Conservation (phyloP, 1,284 basidiomycete species). For the Coniferiporia sulphurascens region DNA sequence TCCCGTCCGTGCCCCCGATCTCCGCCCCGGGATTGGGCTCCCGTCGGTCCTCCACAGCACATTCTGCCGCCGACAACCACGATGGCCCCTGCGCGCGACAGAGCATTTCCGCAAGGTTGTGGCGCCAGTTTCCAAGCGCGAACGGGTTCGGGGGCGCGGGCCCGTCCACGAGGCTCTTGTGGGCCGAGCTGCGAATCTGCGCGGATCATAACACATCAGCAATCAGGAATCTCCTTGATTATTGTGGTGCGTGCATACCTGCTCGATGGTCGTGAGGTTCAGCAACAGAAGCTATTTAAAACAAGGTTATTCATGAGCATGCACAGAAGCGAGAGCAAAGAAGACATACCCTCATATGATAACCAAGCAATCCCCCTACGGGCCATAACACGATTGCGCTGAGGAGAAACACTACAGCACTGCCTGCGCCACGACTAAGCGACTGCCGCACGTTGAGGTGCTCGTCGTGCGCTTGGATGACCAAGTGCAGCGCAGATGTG, state of each 20-base stretch:
- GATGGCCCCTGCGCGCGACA: conserved; percentile 69
- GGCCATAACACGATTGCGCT: conserved; percentile 75
- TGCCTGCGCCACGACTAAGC: conserved; percentile 39
- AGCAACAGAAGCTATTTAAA: conserved; percentile 61
- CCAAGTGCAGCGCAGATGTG: conserved; percentile 80
- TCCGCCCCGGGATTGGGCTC: conserved; percentile 55
- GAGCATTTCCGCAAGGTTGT: conserved; percentile 62
- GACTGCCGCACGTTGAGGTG: conserved; percentile 8
- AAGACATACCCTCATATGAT: conserved; percentile 74
- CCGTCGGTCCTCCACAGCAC: conserved; percentile 63
- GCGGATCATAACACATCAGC: conserved; percentile 3
- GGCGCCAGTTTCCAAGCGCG: conserved; percentile 66
- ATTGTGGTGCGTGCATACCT: conserved; percentile 52
- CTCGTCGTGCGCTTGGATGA: conserved; percentile 49
- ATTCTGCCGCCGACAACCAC: conserved; percentile 54
- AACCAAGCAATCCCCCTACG: conserved; percentile 69
- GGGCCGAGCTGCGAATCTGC: conserved; percentile 75
- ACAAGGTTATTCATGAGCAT: conserved; percentile 13
- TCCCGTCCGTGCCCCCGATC: not conserved
- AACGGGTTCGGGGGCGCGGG: conserved; percentile 72
- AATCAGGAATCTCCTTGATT: conserved; percentile 5
- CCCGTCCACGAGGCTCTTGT: conserved; percentile 58
- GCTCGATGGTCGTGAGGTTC: conserved; percentile 91
- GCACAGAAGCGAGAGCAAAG: not conserved
- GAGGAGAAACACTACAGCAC: conserved; percentile 72